Evolutionary conservation across 169 alveolate genomes (phyloP), one percentile per base, ranked within the genome.

Genomic region (Cardiosporidium cionae): DNA sequence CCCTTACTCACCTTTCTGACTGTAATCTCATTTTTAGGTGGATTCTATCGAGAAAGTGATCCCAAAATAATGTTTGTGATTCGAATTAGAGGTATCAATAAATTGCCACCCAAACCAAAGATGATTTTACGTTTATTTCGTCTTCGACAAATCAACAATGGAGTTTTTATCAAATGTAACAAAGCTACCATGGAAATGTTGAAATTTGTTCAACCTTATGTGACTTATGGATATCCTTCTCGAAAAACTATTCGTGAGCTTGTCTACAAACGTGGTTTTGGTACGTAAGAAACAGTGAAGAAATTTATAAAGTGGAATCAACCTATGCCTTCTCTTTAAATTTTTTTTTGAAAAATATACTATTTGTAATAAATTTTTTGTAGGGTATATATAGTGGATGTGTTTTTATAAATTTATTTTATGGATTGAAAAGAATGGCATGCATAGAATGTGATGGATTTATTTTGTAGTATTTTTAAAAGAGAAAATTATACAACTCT

Each of bases 111-210:
- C 64, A 95, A 94, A 80, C 97, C 95, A 70, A 87, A 93, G 82
- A 91, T 92, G 82, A 93, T 94, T 72, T 83, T 98, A 76, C 95
- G 95, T 87, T 91, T 98, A 63, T 89, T 98, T 86, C 92, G 99
- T 68, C 93, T 98, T 72, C 92, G 96, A 70, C 99, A 98, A 93
- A 83, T 98, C 80, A 98, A 98, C 95, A 98, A 96, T 90, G 99
- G 96, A 9, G 98, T 92, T 62, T 95, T 97, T 94, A 73, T 79
- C 63, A 72, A 72, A 27, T 76, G 93, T 54, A 98, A 96, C 94
- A 96, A 96, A 86, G 99, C 99, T 33, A 95, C 99, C 28, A 85
- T 88, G 76, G 96, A 96, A 82, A 96, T 97, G 99, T 88, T 97
- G 79, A 94, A 94, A 90, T 90, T 89, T 62, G 92, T 96, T 53